These are phyloP conservation scores for Dictyophora rubrovolvata DNA, from an alignment of 768 basidiomycete species.

Conservation along the genomic window DNA sequence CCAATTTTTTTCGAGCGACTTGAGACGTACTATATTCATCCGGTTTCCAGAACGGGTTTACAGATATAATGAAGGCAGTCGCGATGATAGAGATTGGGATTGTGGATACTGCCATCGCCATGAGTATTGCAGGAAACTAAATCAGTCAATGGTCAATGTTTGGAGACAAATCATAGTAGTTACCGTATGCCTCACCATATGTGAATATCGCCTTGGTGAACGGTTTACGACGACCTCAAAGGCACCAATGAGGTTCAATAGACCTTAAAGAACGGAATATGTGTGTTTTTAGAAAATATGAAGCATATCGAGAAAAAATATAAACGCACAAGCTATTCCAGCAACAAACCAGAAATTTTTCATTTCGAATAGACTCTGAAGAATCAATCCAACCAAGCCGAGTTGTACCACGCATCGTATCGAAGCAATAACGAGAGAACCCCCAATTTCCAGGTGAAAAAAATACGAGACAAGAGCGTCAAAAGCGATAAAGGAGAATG, in stretches of 20 bases:
- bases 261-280: slow-evolving; percentile 26
- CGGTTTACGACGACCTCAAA: slow-evolving; percentile 37
- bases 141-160: neutral
- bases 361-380: slow-evolving; percentile 70
- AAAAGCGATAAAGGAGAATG: slow-evolving; percentile 64
- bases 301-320: neutral
- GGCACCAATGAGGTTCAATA: slow-evolving; percentile 70
- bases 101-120: slow-evolving; percentile 64
- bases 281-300: neutral
- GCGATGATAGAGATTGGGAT: slow-evolving; percentile 75
- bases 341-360: slow-evolving; percentile 66
- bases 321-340: slow-evolving; percentile 54
- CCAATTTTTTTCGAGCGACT: too few species aligned
- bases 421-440: slow-evolving; percentile 57
- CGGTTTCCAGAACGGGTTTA: slow-evolving; percentile 75
- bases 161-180: slow-evolving; percentile 43
- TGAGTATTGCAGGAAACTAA: slow-evolving; percentile 56
- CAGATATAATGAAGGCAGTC: slow-evolving; percentile 61
- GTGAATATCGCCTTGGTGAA: neutral
- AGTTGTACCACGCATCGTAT: slow-evolving; percentile 71
- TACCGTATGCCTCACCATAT: slow-evolving; percentile 29
- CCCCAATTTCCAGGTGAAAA: slow-evolving; percentile 61
- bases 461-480: slow-evolving; percentile 54
- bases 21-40: slow-evolving; percentile 71
- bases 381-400: slow-evolving; percentile 54